A percentile compares a stretch with the other conserved stretches of the same genome.
These are phyloP conservation scores for Saccharomycopsis sp. DNA, from an alignment of 805 yeast species.

Conservation along the genomic window DNA sequence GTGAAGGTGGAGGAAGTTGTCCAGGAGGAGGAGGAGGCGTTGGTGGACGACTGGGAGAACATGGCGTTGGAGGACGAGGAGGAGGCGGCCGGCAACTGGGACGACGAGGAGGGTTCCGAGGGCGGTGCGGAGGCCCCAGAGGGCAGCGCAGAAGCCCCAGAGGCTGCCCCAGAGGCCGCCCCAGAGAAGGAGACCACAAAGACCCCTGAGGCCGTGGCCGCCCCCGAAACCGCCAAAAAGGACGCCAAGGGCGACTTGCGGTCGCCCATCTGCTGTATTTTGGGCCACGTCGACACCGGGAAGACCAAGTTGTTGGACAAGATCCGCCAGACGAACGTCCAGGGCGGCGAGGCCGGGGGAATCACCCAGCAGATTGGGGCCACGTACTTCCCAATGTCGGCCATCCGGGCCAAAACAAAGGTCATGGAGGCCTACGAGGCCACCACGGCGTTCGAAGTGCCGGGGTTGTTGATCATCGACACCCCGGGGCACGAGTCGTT, in stretches of 20 bases:
- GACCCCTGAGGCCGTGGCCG: constrained; percentile 27
- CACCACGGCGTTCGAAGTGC: constrained; percentile 76
- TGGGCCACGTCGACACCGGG: constrained; percentile 99
- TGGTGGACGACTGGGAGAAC: constrained; percentile 84
- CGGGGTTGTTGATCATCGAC: constrained; percentile 93
- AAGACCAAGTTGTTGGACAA: constrained; percentile 95
- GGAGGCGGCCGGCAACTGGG: constrained; percentile 39
- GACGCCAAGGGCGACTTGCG: constrained; percentile 58
- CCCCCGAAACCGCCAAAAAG: constrained; percentile 31
- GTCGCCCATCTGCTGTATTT: constrained; percentile 97
- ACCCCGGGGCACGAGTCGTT: constrained; percentile 99
- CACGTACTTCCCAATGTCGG: constrained; percentile 95
- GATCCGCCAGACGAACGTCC: constrained; percentile 97
- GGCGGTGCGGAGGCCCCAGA: constrained; percentile 23
- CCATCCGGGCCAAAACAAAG: constrained; percentile 83
- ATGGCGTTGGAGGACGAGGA: constrained; percentile 56
- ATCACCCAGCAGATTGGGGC: constrained; percentile 99
- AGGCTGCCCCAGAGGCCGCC: constrained; percentile 24
- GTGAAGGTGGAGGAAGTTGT: constrained; percentile 28
- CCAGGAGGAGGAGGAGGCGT: constrained; percentile 44
- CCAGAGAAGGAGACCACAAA: constrained; percentile 29
- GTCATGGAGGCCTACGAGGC: constrained; percentile 86
- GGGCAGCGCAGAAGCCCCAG: constrained; percentile 21
- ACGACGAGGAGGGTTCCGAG: constrained; percentile 46
- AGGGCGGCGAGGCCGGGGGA: constrained; percentile 99